Base-by-base conservation (phyloP, 1,139 yeast species). In the Candida glucosophila region DNA sequence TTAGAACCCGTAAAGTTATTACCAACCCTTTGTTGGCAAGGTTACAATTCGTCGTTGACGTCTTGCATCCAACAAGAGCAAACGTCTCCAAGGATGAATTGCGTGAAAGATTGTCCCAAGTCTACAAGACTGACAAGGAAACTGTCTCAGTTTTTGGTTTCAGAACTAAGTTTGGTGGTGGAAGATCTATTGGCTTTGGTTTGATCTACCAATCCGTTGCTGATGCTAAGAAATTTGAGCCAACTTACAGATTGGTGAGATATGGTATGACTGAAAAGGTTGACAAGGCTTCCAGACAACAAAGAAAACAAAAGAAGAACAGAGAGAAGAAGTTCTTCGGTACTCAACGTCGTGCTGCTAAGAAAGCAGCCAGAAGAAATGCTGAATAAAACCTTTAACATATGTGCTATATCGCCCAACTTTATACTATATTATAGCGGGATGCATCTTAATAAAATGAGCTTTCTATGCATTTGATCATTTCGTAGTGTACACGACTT, bases 271-370 rank as follows among this genome's bases (percentile, higher is more conserved):
- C 95, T 62, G 73, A 72, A 51, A 85, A 83, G 78, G 86, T 79
- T 56, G 97, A 90, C 68, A 86, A 85, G 77, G 75, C 95, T 55
- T 85, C 96, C 55, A 86, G 97, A 86, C 96, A 88, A 77, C 98
- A 92, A 77, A 86, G 98, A 78, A 92, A 92, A 74, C 98, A 90
- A 81, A 85, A 83, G 88, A 90, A 90, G 90, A 90, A 90, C 95
- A 88, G 97, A 79, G 95, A 83, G 59, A 79, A 80, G 86, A 90
- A 90, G 82, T 67, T 82, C 80, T 85, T 88, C 60, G 98, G 98
- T 80, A 90, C 98, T 58, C 93, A 88, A 61, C 80, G 74, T 68
- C 78, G 85, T 67, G 82, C 81, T 70, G 93, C 95, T 66, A 85
- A 85, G 77, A 78, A 72, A 67, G 77, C 78, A 62, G 90, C 90